Evolutionary conservation across 2,329 filamentous ascomycete genomes (phyloP).

Genomic region (Sodiomyces alkalinus): DNA sequence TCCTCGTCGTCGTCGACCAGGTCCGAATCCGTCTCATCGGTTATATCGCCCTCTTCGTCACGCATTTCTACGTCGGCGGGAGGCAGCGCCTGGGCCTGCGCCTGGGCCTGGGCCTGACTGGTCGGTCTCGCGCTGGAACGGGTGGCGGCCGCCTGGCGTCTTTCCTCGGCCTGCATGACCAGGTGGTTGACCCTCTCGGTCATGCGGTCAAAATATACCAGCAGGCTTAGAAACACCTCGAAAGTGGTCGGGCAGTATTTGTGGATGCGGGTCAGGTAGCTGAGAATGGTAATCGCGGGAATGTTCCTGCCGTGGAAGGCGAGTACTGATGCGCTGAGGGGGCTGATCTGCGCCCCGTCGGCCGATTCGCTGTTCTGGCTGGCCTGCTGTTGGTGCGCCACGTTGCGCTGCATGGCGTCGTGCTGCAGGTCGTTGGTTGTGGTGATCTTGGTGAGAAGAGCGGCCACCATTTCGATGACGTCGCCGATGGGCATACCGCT

Average conservation of each 20-base stretch:
- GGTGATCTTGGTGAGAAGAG: conserved; percentile 90
- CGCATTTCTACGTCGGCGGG: conserved; percentile 19
- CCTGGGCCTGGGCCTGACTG: too few species aligned
- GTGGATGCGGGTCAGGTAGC: conserved; percentile 90
- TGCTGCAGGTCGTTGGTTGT: conserved; percentile 92
- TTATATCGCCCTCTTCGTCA: conserved; percentile 16
- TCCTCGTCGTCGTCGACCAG: conserved; percentile 32
- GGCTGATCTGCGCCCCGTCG: conserved; percentile 44
- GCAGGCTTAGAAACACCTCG: conserved; percentile 85
- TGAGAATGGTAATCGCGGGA: conserved; percentile 89
- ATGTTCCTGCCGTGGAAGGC: conserved; percentile 98
- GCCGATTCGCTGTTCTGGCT: conserved; percentile 26
- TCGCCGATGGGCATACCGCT: conserved; percentile 94
- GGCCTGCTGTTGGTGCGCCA: conserved; percentile 41
- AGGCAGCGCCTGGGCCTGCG: too few species aligned
- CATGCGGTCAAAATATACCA: conserved; percentile 99
- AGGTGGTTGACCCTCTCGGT: conserved; percentile 84
- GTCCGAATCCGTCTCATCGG: conserved; percentile 33
- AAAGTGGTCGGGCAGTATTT: conserved; percentile 98
- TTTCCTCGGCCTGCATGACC: conserved; percentile 52
- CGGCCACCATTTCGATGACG: conserved; percentile 98
- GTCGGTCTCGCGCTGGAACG: too few species aligned
- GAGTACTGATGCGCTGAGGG: conserved; percentile 53
- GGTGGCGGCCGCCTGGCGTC: conserved; percentile 15
- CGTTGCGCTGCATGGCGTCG: conserved; percentile 68